Conservation (phyloP, 2,329 filamentous ascomycete genomes). For the Magnaporthiopsis poae region DNA sequence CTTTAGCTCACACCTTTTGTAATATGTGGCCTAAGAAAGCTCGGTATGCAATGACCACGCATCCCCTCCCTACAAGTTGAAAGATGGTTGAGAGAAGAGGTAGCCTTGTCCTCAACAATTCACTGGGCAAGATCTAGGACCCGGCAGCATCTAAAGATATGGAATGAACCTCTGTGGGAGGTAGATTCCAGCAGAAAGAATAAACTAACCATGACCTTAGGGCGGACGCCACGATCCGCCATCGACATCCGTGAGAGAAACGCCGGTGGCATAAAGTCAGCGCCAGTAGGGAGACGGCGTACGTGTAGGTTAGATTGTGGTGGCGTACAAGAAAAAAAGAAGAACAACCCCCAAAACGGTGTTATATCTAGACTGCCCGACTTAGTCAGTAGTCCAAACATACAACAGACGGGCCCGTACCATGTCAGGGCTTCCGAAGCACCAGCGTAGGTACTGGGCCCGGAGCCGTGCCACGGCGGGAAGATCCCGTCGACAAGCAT, state of each 20-base stretch:
- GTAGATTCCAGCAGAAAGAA: not conserved
- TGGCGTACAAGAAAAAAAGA: not conserved
- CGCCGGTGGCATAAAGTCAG: not conserved
- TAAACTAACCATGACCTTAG: not conserved
- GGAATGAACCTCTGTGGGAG: not conserved
- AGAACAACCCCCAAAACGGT: too few relatives aligned
- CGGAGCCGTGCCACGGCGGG: not conserved
- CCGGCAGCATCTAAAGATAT: not conserved
- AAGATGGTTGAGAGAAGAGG: not conserved
- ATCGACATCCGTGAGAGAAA: not conserved
- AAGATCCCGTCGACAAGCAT: not conserved
- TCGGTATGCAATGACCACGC: not conserved
- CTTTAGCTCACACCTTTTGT: not conserved
- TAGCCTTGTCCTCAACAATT: not conserved
- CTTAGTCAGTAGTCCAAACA: not conserved
- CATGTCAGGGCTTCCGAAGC: too few relatives aligned
- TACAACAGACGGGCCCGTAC: not conserved
- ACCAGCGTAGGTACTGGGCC: not conserved
- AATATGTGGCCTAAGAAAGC: not conserved
- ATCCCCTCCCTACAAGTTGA: not conserved
- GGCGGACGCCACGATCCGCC: not conserved
- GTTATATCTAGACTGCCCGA: not conserved
- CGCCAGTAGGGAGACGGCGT: not conserved
- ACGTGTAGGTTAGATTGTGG: not conserved
- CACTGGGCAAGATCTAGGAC: not conserved